Evolutionary conservation across 2,329 filamentous ascomycete genomes (phyloP), one percentile per base, ranked within the genome.

Genomic region (Phaeophleospora eucalypticola): DNA sequence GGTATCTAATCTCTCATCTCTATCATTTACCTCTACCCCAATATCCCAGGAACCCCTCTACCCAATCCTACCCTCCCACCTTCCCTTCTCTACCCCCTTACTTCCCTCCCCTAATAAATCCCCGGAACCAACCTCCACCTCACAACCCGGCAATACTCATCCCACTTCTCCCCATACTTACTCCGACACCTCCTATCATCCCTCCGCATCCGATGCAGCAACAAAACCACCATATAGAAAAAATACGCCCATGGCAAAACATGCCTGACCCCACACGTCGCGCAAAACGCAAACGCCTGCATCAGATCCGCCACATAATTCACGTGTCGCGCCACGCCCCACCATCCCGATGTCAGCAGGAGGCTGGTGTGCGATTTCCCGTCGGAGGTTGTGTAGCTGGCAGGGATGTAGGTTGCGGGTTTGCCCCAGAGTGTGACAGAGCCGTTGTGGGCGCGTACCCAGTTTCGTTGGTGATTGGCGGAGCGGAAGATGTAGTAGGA

Each of bases 291-390:
- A 38, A 45, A 54, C 37, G 43, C 44, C 46, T 53, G 41, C n/a
- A 52, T 41, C 29, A 57, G 40, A 49, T 57, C 54, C 6, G 51
- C 54, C 7, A 54, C 42, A 29, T 57, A 56, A 24, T 56, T 56
- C n/a, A 49, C 45, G 41, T 56, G 53, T 18, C 53, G 46, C 3
- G 44, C 46, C 4, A 56, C 49, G 4, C 51, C 53, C 53, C 53
- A 56, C 53, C 53, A 56, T 18, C 53, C 53, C 6, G 43, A 50
- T 3, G 51, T 56, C 12, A 56, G 32, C 9, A 56, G 45, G 16
- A 56, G 32, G 43, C 43, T 52, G 2, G 41, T 37, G 32, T 56
- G 53, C 37, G 45, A 44, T 16, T 54, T 51, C 27, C 49, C 47
- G 41, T 57, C 54, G 14, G 38, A 36, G 4, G 54, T 57, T 15